Conservation (phyloP, 441 rosid genomes). For the Kokia cookei region DNA sequence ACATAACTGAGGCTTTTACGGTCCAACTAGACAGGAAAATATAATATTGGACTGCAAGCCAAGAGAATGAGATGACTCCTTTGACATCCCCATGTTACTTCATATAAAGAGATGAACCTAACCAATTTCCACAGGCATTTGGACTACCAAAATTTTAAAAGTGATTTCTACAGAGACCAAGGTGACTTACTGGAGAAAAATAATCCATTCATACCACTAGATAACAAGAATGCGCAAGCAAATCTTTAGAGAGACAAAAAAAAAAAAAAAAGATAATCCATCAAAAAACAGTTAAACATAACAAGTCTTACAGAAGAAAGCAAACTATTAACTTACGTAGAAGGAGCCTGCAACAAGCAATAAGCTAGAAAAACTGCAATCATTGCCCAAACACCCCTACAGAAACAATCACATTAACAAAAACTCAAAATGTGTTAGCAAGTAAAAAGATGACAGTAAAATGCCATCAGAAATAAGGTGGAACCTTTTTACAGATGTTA, state of each 20-base stretch:
- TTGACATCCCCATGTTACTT: not conserved
- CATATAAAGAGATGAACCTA: not conserved
- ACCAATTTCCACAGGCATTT: not conserved
- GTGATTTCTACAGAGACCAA: not conserved
- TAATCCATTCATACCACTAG: not conserved
- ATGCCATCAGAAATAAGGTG: slow-evolving; percentile 6
- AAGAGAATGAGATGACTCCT: not conserved
- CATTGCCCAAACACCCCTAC: slow-evolving; percentile 98
- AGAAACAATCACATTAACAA: slow-evolving; percentile 20
- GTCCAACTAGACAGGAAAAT: not conserved
- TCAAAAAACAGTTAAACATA: not conserved
- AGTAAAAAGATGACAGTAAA: not conserved
- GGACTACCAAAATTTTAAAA: not conserved
- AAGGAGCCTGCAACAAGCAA: slow-evolving; percentile 97
- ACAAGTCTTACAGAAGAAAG: not conserved
- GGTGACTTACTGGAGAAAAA: not conserved
- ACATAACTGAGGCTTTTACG: not conserved
- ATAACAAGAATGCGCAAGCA: not conserved
- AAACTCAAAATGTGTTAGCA: slow-evolving; percentile 10
- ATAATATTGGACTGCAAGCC: not conserved
- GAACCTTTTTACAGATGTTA: slow-evolving; percentile 92
- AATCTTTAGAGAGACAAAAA: not conserved
- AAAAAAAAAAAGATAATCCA: not conserved
- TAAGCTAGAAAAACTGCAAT: slow-evolving; percentile 97
- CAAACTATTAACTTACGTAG: slow-evolving; percentile 56